Conservation (phyloP, 2,329 filamentous ascomycete species). For the Pseudocercospora crystallina region DNA sequence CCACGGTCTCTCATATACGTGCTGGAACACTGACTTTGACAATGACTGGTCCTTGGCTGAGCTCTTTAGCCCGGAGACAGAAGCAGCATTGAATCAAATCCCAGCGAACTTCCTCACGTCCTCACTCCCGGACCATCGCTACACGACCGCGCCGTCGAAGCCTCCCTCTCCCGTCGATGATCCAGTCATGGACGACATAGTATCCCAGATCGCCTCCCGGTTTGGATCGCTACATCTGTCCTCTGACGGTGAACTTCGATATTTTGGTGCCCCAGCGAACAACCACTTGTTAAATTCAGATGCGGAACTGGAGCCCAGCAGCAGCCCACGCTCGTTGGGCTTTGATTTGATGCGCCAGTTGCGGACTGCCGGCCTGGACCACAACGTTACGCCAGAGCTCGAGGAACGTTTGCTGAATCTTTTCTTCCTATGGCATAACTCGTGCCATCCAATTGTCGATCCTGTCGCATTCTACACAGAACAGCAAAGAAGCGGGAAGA, state of each 20-base stretch:
- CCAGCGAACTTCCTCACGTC: too few relatives aligned
- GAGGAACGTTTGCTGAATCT: slow-evolving; percentile 44
- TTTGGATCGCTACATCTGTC: slow-evolving; percentile 47
- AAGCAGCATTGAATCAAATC: too few relatives aligned
- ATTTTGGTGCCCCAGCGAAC: slow-evolving; percentile 40
- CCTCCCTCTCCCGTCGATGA: too few relatives aligned
- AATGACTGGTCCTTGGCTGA: too few relatives aligned
- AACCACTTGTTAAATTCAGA: not conserved
- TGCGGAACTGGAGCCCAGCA: not conserved
- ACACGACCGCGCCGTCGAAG: too few relatives aligned
- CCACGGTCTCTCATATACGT: too few relatives aligned
- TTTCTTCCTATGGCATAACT: slow-evolving; percentile 52
- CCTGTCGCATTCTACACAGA: slow-evolving; percentile 7
- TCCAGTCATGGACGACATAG: too few relatives aligned
- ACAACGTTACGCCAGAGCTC: not conserved
- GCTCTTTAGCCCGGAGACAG: too few relatives aligned
- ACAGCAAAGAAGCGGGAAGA: not conserved
- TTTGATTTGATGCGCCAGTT: too few relatives aligned
- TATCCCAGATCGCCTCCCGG: slow-evolving; percentile 41
- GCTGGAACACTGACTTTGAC: too few relatives aligned
- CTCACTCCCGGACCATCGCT: too few relatives aligned
- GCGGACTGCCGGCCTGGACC: not conserved
- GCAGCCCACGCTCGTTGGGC: too few relatives aligned
- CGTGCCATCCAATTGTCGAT: slow-evolving; percentile 48
- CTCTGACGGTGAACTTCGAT: slow-evolving; percentile 45